phyloP scores from a whole-genome alignment of 768 basidiomycete genomes.

The Daedaleopsis sinensis region DNA sequence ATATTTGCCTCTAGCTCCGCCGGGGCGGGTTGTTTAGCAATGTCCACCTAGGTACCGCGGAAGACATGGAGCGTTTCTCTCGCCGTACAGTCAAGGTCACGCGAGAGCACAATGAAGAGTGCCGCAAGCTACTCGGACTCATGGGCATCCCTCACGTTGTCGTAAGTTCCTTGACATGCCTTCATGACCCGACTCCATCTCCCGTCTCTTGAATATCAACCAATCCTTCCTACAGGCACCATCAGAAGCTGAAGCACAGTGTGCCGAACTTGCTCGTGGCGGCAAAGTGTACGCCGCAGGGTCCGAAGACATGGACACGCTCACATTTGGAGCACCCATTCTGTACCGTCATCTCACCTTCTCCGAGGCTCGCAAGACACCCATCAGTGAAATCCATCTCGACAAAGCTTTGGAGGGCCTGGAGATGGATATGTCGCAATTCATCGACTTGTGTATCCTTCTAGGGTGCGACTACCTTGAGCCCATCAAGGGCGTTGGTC shows the following conservation, averaged over 20 bases:
- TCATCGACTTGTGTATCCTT: conserved; percentile 94
- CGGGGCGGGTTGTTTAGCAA: too few relatives aligned
- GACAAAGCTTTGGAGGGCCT: conserved; percentile 84
- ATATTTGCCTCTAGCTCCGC: background rate
- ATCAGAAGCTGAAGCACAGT: conserved; percentile 98
- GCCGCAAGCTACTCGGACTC: conserved; percentile 77
- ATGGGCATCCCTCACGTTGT: conserved; percentile 98
- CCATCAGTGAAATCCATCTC: conserved; percentile 91
- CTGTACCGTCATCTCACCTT: conserved; percentile 96
- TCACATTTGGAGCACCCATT: conserved; percentile 92
- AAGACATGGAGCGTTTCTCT: conserved; percentile 90
- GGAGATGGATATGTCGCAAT: conserved; percentile 94
- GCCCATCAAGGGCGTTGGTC: conserved; percentile 96
- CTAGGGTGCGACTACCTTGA: conserved; percentile 99
- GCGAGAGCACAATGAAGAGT: conserved; percentile 95
- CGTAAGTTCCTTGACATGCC: conserved; percentile 48
- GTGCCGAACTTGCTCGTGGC: conserved; percentile 95
- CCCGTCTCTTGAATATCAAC: background rate
- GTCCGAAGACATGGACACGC: conserved; percentile 99
- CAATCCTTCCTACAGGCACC: conserved; percentile 68
- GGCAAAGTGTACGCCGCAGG: conserved; percentile 98
- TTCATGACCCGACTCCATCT: background rate
- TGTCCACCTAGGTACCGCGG: conserved; percentile 62
- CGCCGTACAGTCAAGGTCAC: conserved; percentile 95
- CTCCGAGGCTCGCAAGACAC: conserved; percentile 96